Evolutionary conservation across 2,329 filamentous ascomycete genomes (phyloP), one percentile per base, ranked within the genome.

Genomic region (Talaromyces rugulosus): DNA sequence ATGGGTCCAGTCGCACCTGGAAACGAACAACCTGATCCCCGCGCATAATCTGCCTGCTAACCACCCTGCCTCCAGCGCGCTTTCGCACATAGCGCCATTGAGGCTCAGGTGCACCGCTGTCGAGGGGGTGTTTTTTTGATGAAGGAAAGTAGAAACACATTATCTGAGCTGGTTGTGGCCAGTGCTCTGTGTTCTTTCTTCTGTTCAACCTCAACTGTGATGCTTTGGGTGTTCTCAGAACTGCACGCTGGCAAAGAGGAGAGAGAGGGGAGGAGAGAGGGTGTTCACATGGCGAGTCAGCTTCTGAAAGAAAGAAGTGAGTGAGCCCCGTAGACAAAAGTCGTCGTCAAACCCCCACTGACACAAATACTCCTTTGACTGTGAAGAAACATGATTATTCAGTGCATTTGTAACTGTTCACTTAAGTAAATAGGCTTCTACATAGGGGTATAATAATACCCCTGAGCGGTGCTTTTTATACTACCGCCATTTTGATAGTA

Each of bases 1-100:
- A 12, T 11, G 3, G 27, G 5, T 53, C 30, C 1, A 53, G 14
- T 34, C 60, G 40, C 30, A 58, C 60, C 47, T 7, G 3, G 7
- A 3, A 53, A 53, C 23, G 27, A 54, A 52, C 36, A 30, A 56
- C 27, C 11, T 31, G 33, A 51, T 52, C 16, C 63, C 68, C 52
- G 68, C 65, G 54, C 66, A 63, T 36, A 64, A 58, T 51, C 60
- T 60, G 14, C 7, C 47, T 51, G 33, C 50, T 23, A 12, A 54
- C 52, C 34, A 52, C 33, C 18, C 16, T 52, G 5, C 28, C n/a
- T 16, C 27, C 36, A 14, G 27, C 30, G 47, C 56, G 56, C 28
- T 51, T 30, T 27, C 56, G 56, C 8, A 58, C 56, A n/a, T 58
- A 40, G 5, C 23, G n/a, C 44, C 31, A 58, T 33, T 58, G 28